These are phyloP conservation scores for Parafenestella ontariensis DNA, from an alignment of 2,329 filamentous ascomycete species.

Conservation along the genomic window DNA sequence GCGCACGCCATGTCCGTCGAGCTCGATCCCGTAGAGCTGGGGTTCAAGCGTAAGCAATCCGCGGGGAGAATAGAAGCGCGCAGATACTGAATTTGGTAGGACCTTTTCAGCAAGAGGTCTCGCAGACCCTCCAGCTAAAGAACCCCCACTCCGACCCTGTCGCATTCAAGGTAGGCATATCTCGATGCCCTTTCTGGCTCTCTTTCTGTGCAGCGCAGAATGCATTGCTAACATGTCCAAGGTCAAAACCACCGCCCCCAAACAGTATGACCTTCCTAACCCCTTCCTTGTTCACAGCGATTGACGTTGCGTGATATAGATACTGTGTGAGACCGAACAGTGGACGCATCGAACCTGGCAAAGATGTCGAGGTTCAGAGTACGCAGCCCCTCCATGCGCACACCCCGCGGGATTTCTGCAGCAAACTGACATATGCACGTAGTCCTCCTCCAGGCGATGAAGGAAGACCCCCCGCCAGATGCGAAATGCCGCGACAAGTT, in stretches of 20 bases:
- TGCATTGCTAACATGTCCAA: constrained; percentile 49
- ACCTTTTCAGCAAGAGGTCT: constrained; percentile 70
- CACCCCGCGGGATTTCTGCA: constrained; percentile 17
- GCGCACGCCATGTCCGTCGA: constrained; percentile 83
- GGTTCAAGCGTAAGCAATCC: constrained; percentile 80
- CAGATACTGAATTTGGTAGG: constrained; percentile 52
- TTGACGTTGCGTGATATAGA: constrained; percentile 59
- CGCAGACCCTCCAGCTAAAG: constrained; percentile 65
- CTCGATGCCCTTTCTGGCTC: constrained; percentile 2
- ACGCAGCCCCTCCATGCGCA: constrained; percentile 41
- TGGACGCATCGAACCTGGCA: constrained; percentile 89
- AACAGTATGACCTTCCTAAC: constrained; percentile 74
- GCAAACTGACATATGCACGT: constrained; percentile 35
- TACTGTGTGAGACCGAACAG: constrained; percentile 98
- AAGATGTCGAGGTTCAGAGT: constrained; percentile 93
- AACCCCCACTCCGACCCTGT: constrained; percentile 66
- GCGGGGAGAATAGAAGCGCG: background rate
- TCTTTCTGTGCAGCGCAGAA: background rate
- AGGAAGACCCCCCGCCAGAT: constrained; percentile 85
- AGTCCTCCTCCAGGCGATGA: constrained; percentile 98
- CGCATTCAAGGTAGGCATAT: constrained; percentile 68
- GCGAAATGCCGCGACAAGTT: constrained; percentile 97
- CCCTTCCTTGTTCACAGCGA: constrained; percentile 20
- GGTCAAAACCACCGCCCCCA: constrained; percentile 99
- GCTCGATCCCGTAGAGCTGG: constrained; percentile 88